These are phyloP conservation scores for Schoenoplectus triqueter DNA, from an alignment of 202 grass and related monocot species.

Conservation along the genomic window DNA sequence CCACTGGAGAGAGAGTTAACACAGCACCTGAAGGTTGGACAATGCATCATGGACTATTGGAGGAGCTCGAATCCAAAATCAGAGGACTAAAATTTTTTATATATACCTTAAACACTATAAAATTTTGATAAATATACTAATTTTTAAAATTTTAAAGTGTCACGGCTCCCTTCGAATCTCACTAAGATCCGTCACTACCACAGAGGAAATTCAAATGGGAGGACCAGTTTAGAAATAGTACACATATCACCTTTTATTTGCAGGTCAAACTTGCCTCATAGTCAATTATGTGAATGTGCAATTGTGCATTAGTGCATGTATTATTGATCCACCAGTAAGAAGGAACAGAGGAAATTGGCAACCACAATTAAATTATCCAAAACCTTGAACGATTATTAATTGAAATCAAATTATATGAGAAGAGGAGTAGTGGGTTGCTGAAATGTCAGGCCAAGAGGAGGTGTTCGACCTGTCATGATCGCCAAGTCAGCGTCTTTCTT, in stretches of 20 bases:
- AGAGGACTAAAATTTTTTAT: too few relatives aligned
- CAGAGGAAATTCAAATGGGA: background rate
- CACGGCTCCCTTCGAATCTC: too few relatives aligned
- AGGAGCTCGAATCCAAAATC: too few relatives aligned
- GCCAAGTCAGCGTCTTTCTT: background rate
- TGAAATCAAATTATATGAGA: background rate
- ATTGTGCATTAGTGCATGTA: conserved; percentile 25
- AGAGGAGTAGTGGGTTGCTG: background rate
- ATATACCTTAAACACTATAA: too few relatives aligned
- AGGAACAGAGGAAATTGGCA: conserved; percentile 21
- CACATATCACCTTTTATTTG: conserved; percentile 21
- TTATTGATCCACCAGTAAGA: conserved; percentile 31
- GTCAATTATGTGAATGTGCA: conserved; percentile 24
- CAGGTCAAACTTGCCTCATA: conserved; percentile 2
- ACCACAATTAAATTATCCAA: conserved; percentile 18
- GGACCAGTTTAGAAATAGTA: background rate
- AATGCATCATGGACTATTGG: background rate
- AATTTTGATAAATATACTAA: too few relatives aligned
- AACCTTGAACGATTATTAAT: conserved; percentile 3
- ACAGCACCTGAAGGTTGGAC: conserved; percentile 3
- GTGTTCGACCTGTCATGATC: conserved; percentile 30
- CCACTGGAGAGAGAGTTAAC: background rate
- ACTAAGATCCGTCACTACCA: background rate
- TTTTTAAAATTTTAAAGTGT: too few relatives aligned
- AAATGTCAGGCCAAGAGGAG: background rate